A percentile compares a stretch with the other conserved stretches of the same genome.
phyloP scores from a whole-genome alignment of 768 basidiomycete species.

The Tricholoma furcatifolium region DNA sequence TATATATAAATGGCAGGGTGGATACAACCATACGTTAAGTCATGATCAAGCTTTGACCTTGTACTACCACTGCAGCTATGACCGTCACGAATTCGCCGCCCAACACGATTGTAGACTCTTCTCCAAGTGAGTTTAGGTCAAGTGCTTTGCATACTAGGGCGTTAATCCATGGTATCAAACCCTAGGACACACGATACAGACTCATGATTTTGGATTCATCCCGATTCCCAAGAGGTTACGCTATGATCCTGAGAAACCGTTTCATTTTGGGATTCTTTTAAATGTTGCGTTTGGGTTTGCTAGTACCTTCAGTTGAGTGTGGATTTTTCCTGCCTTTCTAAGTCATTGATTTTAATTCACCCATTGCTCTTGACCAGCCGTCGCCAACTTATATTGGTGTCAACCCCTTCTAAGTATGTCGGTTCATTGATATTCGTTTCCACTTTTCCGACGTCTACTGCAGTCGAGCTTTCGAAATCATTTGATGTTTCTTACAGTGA shows the following conservation, averaged over 20 bases:
- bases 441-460: neutral
- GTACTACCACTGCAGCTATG: neutral
- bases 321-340: neutral
- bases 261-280: constrained; percentile 48
- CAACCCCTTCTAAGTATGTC: constrained; percentile 68
- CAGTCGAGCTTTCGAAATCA: constrained; percentile 40
- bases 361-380: constrained; percentile 33
- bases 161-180: too few relatives aligned
- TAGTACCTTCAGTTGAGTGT: constrained; percentile 60
- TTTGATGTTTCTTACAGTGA: constrained; percentile 33
- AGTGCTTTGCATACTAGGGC: neutral
- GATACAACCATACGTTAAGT: too few relatives aligned
- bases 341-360: neutral
- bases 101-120: neutral
- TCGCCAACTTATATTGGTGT: constrained; percentile 75
- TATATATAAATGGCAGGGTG: too few relatives aligned
- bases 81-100: neutral
- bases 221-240: constrained; percentile 58
- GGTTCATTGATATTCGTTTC: neutral
- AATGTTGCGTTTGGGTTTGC: constrained; percentile 61
- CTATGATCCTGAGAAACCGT: constrained; percentile 48
- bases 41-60: too few relatives aligned
- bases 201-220: constrained; percentile 55
- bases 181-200: neutral
- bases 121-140: neutral